Base-by-base conservation (phyloP, 176 grass and related monocot species). In the Zea luxurians region DNA sequence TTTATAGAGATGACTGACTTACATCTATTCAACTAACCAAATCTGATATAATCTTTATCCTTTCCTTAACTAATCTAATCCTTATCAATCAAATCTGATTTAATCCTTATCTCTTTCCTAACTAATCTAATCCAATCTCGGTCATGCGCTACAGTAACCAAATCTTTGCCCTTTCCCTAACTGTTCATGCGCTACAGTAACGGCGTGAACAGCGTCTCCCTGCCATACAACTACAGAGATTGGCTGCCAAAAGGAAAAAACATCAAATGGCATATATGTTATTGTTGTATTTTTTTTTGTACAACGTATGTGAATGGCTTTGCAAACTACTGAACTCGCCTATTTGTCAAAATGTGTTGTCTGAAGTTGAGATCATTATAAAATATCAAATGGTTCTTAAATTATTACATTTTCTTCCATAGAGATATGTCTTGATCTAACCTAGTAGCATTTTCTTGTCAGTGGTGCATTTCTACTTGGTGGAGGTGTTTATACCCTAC, bases 401-500 rank as follows among this genome's bases (percentile, higher is more conserved):
- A 37, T 36, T 10, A 71, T 36, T 64, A 9, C 37, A 7, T 57
- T 73, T 66, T 20, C 10, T 60, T 70, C 80, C 12, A 20, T 78
- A 50, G 70, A 75, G 16, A 64, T 68, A 21, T 59, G 3, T 35
- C 2, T 71, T 65, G 46, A 59, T 59, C 55, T 59, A 21, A 59
- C 55, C 0, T 9, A 36, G 65, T 81, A 52, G 70, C 7, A 68
- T 48, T 76, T 64, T 57, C 7, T 78, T 78, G 73, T 48, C 87
- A 94, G 95, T 80, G 95, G 91, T 36, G 68, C 91, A 12, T 93
- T 97, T 83, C 77, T 97, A 64, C 83, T 97, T 34, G 89, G 91
- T 57, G 91, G 91, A 58, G 95, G 95, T 52, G 49, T 97, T 67
- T 94, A 94, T 71, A 94, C 95, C 20, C 75, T 97, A 46, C 50